Percentiles rank a stretch among this genome's conserved stretches.
Conservation (phyloP, 176 grass and related monocot genomes). For the Oryza nivara region DNA sequence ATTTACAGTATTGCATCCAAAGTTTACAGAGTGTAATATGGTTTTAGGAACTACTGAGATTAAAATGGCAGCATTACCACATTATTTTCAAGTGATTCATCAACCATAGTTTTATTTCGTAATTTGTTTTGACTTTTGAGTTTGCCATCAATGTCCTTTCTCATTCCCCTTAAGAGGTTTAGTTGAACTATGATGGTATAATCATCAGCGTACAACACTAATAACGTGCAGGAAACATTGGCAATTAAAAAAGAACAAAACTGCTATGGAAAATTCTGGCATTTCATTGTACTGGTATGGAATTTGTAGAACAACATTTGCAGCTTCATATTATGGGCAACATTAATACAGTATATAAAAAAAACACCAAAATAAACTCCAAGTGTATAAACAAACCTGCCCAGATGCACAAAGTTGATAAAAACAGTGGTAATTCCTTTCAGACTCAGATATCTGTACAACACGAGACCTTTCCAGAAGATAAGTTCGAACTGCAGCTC, state of each 20-base stretch:
- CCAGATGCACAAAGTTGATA: conserved; percentile 88
- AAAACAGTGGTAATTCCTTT: conserved; percentile 92
- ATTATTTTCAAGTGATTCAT: background rate
- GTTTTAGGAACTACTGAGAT: background rate
- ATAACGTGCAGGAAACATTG: background rate
- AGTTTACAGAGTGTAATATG: background rate
- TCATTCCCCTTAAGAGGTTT: background rate
- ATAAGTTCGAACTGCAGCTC: conserved; percentile 84
- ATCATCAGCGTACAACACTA: background rate
- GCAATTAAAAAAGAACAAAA: background rate
- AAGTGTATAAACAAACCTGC: conserved; percentile 61
- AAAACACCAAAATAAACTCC: conserved; percentile 5
- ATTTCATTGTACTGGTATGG: background rate
- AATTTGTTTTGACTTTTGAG: conserved; percentile 2
- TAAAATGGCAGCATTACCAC: background rate
- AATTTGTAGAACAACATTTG: conserved; percentile 3
- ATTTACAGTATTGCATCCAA: background rate
- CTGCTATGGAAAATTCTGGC: background rate
- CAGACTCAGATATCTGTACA: conserved; percentile 74
- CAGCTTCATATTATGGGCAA: background rate
- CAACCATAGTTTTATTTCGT: background rate
- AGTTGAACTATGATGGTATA: background rate
- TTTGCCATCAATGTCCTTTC: background rate
- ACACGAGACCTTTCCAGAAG: conserved; percentile 87
- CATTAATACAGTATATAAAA: background rate